These are phyloP conservation scores for Ilex asprella DNA, from an alignment of 257 asterid genomes.

Conservation along the genomic window DNA sequence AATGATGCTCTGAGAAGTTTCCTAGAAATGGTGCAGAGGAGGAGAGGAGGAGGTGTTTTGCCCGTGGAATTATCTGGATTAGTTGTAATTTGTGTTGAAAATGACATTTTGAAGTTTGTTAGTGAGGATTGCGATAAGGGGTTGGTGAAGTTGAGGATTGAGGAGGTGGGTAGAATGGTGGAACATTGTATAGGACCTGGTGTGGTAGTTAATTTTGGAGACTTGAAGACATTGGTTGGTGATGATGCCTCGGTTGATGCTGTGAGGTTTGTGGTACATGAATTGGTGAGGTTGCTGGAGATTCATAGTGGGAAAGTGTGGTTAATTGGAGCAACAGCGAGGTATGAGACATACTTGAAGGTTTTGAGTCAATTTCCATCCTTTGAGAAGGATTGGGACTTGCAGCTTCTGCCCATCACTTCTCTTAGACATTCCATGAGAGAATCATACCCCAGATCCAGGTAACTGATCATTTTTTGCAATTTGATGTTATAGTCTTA, in stretches of 20 bases:
- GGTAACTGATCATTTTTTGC: conserved; percentile 29
- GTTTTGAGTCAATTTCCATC: conserved; percentile 57
- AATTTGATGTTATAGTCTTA: neutral
- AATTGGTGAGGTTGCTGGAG: conserved; percentile 36
- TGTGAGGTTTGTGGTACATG: conserved; percentile 36
- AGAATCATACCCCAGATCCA: conserved; percentile 74
- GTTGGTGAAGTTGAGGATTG: conserved; percentile 38
- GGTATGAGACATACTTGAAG: conserved; percentile 58
- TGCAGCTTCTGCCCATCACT: conserved; percentile 69
- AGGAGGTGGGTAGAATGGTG: conserved; percentile 37
- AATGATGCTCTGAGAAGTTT: conserved; percentile 44
- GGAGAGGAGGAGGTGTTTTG: conserved; percentile 27
- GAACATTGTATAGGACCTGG: conserved; percentile 30
- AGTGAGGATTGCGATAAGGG: conserved; percentile 50
- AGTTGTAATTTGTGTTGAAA: conserved; percentile 41
- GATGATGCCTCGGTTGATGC: conserved; percentile 33
- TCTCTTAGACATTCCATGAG: conserved; percentile 38
- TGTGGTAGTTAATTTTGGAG: conserved; percentile 59
- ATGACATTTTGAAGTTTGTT: conserved; percentile 44
- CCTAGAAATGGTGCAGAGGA: conserved; percentile 35
- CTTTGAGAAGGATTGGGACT: conserved; percentile 68
- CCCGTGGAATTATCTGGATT: conserved; percentile 48
- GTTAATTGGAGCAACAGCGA: conserved; percentile 57
- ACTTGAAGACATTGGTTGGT: conserved; percentile 33
- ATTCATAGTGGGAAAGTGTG: conserved; percentile 41